Evolutionary conservation across 352 stramenopile species (phyloP), one percentile per base, ranked within the genome.

Genomic region (Globisporangium nodosum): DNA sequence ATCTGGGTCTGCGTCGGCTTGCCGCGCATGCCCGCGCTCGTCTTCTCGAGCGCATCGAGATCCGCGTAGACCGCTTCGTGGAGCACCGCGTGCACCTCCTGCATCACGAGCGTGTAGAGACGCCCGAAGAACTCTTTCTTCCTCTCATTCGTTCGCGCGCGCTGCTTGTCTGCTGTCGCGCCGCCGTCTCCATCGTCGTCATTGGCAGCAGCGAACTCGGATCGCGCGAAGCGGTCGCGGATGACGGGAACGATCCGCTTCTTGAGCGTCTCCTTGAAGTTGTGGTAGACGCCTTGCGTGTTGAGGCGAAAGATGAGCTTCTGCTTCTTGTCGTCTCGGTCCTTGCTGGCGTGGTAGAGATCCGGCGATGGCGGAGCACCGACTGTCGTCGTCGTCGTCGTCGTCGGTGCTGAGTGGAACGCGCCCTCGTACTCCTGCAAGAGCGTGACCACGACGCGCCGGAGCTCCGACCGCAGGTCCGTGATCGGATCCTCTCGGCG

Each of bases 231-330:
- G 21, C 67, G 65, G 52, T 91, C 75, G 11, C 81, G 78, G 45
- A 92, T 86, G 12, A 94, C 51, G 8, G 77, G 71, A 8, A 92
- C 68, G n/a, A 94, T 70, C 46, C 74, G 81, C 60, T 89, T 90
- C 69, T 92, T 92, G 49, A 94, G 79, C 49, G 79, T 64, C 58
- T 94, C 80, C 54, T 92, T 94, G 55, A 94, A 91, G 20, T 68
- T 69, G 57, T 92, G 84, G 63, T 94, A 94, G 30, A 73, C 61
- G 15, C 84, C 81, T 37, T 91, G 70, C 3, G 83, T 77, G 61
- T 94, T 94, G 3, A 94, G 67, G 9, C 81, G 68, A 49, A 89
- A 92, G 30, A 94, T 76, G 15, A 94, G 73, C 27, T 71, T 76
- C 63, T 88, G 78, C 15, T 75, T 77, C 64, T 87, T 86, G 2